Evolutionary conservation across 139 green algal species (phyloP), one percentile per base, ranked within the genome.

Genomic region (Chlamydomonas incerta): DNA sequence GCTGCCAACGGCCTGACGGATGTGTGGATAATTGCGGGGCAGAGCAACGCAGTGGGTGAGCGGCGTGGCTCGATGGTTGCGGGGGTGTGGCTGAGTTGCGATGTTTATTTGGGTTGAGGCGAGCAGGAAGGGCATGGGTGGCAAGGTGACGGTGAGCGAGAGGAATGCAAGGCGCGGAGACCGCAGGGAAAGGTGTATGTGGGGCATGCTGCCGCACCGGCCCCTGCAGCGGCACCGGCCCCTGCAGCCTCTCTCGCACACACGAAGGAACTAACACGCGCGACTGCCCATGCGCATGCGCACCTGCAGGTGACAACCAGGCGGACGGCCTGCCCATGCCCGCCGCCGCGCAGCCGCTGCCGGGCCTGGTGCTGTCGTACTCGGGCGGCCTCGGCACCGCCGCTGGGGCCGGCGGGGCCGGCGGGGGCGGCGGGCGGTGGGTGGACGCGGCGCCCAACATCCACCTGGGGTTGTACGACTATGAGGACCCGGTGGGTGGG

Each of bases 1-100:
- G 63, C 63, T 1, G 63, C 46, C 63, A 14, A 2, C 2, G 79
- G 63, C 5, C 21, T 75, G 66, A 66, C 75, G 11, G 79, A 85
- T 29, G 79, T 85, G 9, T 85, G 79, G 79, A 68, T 85, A 1
- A 13, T 85, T 1, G 79, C 79, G 31, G 79, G 79, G 21, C 79
- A 85, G 66, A 69, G 47, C 67, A 85, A 85, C 34, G 47, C 79
- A 37, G 79, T 85, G 31, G 79, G 79, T 85, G 65, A 68, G 60
- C 10, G 2, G 26, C 8, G 63, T 66, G 9, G 31, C 20, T 24
- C 11, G 0, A 34, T 21, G 14, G 58, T 35, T 5, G 70, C 5
- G 68, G 15, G 23, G 68, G 35, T 20, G 37, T 5, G 6, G 41
- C 8, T 50, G 41, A 50, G 41, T 50, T 5, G 5, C 6, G 41